Conservation (phyloP, 2,329 filamentous ascomycete genomes). For the Cladosporium sp. region DNA sequence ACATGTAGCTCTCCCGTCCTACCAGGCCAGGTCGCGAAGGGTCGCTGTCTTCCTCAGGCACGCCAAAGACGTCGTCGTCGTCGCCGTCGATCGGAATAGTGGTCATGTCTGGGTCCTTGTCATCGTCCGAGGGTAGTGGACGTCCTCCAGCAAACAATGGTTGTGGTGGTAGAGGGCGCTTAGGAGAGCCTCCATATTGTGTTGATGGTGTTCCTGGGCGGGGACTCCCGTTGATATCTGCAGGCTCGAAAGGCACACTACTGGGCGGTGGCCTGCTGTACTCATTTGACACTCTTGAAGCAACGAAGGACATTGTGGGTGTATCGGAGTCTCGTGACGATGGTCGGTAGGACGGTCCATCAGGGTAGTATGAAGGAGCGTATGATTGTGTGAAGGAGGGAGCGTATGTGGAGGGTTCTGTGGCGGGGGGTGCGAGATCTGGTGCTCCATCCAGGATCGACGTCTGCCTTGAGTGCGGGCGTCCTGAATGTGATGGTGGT, state of each 20-base stretch:
- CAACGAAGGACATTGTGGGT: slow-evolving; percentile 50
- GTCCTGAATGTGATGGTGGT: slow-evolving; percentile 40
- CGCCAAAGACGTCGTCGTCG: slow-evolving; percentile 61
- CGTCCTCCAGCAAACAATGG: slow-evolving; percentile 68
- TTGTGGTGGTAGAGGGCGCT: slow-evolving; percentile 80
- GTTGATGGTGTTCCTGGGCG: slow-evolving; percentile 87
- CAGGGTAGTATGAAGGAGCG: slow-evolving; percentile 10
- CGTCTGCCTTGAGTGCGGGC: slow-evolving; percentile 37
- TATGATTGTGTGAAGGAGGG: slow-evolving; percentile 5
- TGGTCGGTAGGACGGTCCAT: slow-evolving; percentile 48
- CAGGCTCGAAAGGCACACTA: slow-evolving; percentile 73
- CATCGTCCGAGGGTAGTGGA: slow-evolving; percentile 39
- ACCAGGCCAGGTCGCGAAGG: slow-evolving; percentile 51
- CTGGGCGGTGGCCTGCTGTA: slow-evolving; percentile 68
- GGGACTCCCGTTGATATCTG: slow-evolving; percentile 83
- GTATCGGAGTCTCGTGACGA: slow-evolving; percentile 53
- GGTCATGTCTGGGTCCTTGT: slow-evolving; percentile 54
- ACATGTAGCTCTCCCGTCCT: slow-evolving; percentile 61
- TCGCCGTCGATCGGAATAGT: slow-evolving; percentile 63
- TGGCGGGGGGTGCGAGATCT: slow-evolving; percentile 52
- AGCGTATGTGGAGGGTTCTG: slow-evolving; percentile 60
- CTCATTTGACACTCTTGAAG: slow-evolving; percentile 53
- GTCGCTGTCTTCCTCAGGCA: slow-evolving; percentile 52
- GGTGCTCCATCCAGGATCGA: slow-evolving; percentile 50
- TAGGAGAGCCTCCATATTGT: slow-evolving; percentile 80